Evolutionary conservation across 306 rosid genomes (phyloP), one percentile per base, ranked within the genome.

Genomic region (Lathyrus sativus): DNA sequence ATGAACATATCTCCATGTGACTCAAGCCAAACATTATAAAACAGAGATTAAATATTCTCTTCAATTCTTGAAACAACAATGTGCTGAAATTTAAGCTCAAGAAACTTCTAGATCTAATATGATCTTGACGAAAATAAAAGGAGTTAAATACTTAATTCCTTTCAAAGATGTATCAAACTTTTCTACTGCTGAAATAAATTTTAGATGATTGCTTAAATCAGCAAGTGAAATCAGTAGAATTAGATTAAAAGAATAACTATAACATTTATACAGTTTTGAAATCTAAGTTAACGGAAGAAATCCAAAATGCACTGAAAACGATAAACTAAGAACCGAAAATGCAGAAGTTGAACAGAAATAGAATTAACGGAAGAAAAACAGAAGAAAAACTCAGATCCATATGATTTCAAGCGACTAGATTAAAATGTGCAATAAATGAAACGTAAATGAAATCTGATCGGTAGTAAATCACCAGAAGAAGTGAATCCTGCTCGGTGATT

Each of bases 401-500:
- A 11, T 6, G 31, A 48, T 56, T 64, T 37, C 44, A 14, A 50
- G 57, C 29, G 9, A 31, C 17, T 11, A 26, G 24, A 76, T 8
- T 1, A 65, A 51, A 57, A 44, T 44, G 51, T 50, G 13, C 11
- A 26, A 64, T n/a, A 3, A 18, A 57, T 11, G 79, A 76, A 74
- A 61, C 10, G 87, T 11, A 70, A 64, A 9, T 18, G 62, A 72
- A 76, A 75, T 74, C 9, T 58, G 53, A 53, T 54, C 8, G 42
- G 46, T 29, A 14, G 63, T 48, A 18, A 43, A 70, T 78, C 59
- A 90, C 99, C 88, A 93, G 97, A 80, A 88, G 99, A 78, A 90
- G 99, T 37, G 99, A 93, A 29, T 88, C 88, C 87, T 90, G 99
- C 82, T 93, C 91, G 22, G 95, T 91, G 77, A 91, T 91, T 79